Evolutionary conservation across 1,284 basidiomycete genomes (phyloP).

Genomic region (Austroboletus novae-zelandiae): DNA sequence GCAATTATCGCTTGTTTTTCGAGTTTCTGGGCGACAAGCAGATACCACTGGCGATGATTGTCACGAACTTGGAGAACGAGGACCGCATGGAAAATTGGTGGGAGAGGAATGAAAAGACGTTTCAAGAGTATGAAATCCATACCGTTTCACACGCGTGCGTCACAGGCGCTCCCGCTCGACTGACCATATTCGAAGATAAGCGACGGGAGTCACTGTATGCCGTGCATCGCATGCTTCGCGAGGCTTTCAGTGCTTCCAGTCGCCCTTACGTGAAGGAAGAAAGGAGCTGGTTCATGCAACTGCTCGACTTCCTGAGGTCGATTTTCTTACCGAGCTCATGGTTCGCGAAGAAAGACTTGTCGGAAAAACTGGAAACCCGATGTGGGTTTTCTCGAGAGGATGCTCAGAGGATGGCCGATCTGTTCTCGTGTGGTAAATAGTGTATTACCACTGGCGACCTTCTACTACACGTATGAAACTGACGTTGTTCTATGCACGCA

Average conservation of each 20-base stretch:
- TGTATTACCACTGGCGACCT: too few species aligned
- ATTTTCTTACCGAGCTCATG: background rate
- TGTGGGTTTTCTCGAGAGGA: background rate
- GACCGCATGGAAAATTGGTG: background rate
- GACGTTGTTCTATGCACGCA: too few species aligned
- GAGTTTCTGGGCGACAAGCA: background rate
- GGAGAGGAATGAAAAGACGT: background rate
- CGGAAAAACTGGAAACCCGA: background rate
- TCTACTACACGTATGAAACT: too few species aligned
- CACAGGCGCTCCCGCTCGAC: background rate
- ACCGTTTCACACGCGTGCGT: background rate
- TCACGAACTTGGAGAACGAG: background rate
- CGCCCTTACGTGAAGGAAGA: background rate
- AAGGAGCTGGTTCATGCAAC: background rate
- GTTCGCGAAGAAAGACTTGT: background rate
- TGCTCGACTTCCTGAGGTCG: background rate
- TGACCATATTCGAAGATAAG: background rate
- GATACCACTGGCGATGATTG: background rate
- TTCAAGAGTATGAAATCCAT: background rate
- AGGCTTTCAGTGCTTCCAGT: background rate
- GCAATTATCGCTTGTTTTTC: background rate
- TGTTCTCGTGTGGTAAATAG: background rate
- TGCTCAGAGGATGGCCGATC: background rate
- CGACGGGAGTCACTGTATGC: background rate
- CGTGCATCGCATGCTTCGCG: constrained; percentile 1